These are phyloP conservation scores for Drechslera avenae DNA, from an alignment of 2,329 filamentous ascomycete genomes.

Conservation along the genomic window DNA sequence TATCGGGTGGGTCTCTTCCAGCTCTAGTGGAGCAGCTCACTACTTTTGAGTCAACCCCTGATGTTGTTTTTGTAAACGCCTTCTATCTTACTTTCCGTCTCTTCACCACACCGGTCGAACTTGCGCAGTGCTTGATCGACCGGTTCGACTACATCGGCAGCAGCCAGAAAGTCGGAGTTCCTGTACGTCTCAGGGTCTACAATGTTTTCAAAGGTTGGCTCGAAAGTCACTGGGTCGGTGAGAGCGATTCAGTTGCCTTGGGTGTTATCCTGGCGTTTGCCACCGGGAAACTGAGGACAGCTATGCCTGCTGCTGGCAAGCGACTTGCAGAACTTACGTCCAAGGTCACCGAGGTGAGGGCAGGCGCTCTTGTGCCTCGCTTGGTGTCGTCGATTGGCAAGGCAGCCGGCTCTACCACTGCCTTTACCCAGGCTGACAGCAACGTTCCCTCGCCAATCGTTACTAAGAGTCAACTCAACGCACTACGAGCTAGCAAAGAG, in stretches of 20 bases:
- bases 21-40: conserved; percentile 95
- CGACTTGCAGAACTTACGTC: conserved; percentile 80
- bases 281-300: conserved; percentile 67
- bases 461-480: conserved; percentile 74
- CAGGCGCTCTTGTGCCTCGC: conserved; percentile 75
- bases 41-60: conserved; percentile 88
- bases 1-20: conserved; percentile 88
- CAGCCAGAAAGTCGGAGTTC: conserved; percentile 72
- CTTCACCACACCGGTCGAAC: conserved; percentile 79
- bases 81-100: conserved; percentile 97
- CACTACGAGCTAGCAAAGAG: conserved; percentile 74
- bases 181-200: conserved; percentile 88
- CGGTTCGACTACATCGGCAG: conserved; percentile 91
- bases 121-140: conserved; percentile 83
- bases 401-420: conserved; percentile 74
- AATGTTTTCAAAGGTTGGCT: conserved; percentile 98
- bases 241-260: conserved; percentile 78
- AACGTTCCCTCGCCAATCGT: conserved; percentile 73
- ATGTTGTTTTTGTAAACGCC: conserved; percentile 87
- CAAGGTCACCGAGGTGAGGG: conserved; percentile 75
- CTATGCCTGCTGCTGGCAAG: conserved; percentile 77
- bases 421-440: conserved; percentile 72
- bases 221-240: conserved; percentile 90
- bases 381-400: conserved; percentile 87
- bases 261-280: conserved; percentile 80